phyloP scores from a whole-genome alignment of 2,329 filamentous ascomycete species.

The Fusarium algeriense region DNA sequence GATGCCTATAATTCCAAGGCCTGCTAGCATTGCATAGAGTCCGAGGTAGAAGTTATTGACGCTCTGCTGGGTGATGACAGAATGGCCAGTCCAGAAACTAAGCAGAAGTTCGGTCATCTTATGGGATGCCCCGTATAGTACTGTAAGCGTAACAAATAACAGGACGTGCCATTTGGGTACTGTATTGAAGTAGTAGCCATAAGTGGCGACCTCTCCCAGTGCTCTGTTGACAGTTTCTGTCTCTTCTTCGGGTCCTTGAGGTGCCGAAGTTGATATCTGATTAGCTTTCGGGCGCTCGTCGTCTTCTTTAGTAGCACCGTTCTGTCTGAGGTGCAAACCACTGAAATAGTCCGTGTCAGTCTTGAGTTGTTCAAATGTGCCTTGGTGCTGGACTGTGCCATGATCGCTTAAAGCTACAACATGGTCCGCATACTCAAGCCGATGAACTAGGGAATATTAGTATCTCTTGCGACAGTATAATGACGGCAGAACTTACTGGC shows the following conservation, averaged over 20 bases:
- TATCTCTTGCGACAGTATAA: not conserved
- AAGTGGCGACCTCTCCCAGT: conserved; percentile 17
- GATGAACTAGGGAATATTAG: not conserved
- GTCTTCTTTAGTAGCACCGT: not conserved
- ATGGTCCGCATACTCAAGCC: conserved; percentile 9
- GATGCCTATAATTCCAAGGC: conserved; percentile 13
- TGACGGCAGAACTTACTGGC: not conserved
- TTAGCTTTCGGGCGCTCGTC: not conserved
- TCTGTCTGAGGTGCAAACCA: conserved; percentile 13
- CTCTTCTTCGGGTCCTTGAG: conserved; percentile 4
- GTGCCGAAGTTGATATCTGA: not conserved
- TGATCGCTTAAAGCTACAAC: conserved; percentile 16
- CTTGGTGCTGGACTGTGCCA: conserved; percentile 18
- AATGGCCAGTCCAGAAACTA: conserved; percentile 29
- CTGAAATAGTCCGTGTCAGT: conserved; percentile 14
- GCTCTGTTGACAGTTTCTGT: not conserved
- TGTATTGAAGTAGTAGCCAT: conserved; percentile 17
- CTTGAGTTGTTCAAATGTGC: conserved; percentile 23
- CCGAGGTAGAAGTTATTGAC: conserved; percentile 31
- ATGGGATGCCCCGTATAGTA: conserved; percentile 18
- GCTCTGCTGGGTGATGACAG: conserved; percentile 8
- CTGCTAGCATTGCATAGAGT: conserved; percentile 26
- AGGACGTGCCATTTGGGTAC: conserved; percentile 15
- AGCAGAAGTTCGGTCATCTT: conserved; percentile 32
- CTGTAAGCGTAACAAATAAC: not conserved